Base-by-base conservation (phyloP, 2,329 filamentous ascomycete genomes). In the Coniochaeta prunicola region DNA sequence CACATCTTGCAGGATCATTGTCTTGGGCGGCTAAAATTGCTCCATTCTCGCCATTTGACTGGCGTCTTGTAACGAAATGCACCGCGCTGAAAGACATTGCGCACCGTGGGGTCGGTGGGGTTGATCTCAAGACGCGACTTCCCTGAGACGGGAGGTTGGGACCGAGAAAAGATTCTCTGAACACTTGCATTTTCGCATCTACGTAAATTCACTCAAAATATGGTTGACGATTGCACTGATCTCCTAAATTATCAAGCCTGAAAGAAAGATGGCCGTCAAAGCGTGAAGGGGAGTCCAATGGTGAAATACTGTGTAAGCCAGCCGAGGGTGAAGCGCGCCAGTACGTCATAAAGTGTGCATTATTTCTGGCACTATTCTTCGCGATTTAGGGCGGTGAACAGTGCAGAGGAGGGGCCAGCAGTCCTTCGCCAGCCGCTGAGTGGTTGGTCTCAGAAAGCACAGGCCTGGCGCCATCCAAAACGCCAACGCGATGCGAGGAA, bases 71-170 rank as follows among this genome's bases (percentile, higher is more conserved):
- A 55, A n/a, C 31, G 30, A 34, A 15, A 55, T 50, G 53, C 53
- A 54, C 15, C 33, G 15, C 36, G 33, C 36, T 42, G n/a, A 10
- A 19, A 42, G 36, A 42, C 30, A 30, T 26, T 38, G 26, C 21
- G 19, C 34, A 28, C 28, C 33, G 54, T 30, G 12, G 54, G 28
- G 53, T 31, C 53, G 13, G 54, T 56, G 54, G 54, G 54, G 54
- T 38, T 30, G n/a, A 55, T 15, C 54, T 56, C 36, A 30, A 56
- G 54, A 56, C 54, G 54, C 54, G 54, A 56, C 54, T 56, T 55
- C 53, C 53, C 53, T 34, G 53, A 55, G 53, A 33, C 36, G 30
- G 53, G 33, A 56, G 36, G 54, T 34, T 56, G 34, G 36, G 54
- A n/a, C n/a, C 30, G 30, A 50, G 24, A 50, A 17, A 28, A 50